Percentiles rank a stretch among this genome's conserved stretches.
phyloP scores from a whole-genome alignment of 805 yeast species.

The Saturnispora serradocipensis region DNA sequence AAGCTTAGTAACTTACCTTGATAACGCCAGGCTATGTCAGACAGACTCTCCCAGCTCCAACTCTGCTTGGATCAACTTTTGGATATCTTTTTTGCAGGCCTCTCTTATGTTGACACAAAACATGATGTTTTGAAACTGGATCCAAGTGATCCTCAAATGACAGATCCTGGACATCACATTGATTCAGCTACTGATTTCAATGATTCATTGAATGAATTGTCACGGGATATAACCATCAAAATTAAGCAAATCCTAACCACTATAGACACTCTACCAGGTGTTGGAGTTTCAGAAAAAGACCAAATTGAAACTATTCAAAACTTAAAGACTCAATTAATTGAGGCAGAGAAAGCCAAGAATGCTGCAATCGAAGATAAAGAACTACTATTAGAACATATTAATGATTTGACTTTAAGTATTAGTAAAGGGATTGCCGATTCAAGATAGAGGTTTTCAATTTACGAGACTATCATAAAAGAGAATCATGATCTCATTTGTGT shows the following conservation, averaged over 20 bases:
- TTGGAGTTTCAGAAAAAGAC: conserved; percentile 69
- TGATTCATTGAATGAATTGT: conserved; percentile 60
- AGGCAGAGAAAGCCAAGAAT: conserved; percentile 50
- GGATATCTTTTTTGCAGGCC: conserved; percentile 71
- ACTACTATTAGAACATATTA: conserved; percentile 49
- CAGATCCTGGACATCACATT: conserved; percentile 51
- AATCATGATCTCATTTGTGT: no score
- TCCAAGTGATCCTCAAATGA: conserved; percentile 44
- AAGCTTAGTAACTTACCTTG: neutral
- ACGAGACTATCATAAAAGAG: neutral
- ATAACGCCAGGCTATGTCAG: conserved; percentile 41
- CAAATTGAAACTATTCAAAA: conserved; percentile 58
- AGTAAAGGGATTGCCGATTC: conserved; percentile 46
- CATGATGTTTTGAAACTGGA: conserved; percentile 48
- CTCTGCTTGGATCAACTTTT: conserved; percentile 75
- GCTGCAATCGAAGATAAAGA: conserved; percentile 57
- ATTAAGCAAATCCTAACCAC: conserved; percentile 79
- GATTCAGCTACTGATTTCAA: conserved; percentile 27
- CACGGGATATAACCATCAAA: conserved; percentile 77
- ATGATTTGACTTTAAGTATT: conserved; percentile 52
- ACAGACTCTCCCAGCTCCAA: conserved; percentile 83
- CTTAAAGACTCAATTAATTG: conserved; percentile 52
- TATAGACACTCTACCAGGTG: conserved; percentile 87
- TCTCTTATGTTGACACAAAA: conserved; percentile 70
- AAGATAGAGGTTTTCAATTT: conserved; percentile 12